Conservation (phyloP, 352 stramenopile species). For the Globisporangium cylindrosporum region DNA sequence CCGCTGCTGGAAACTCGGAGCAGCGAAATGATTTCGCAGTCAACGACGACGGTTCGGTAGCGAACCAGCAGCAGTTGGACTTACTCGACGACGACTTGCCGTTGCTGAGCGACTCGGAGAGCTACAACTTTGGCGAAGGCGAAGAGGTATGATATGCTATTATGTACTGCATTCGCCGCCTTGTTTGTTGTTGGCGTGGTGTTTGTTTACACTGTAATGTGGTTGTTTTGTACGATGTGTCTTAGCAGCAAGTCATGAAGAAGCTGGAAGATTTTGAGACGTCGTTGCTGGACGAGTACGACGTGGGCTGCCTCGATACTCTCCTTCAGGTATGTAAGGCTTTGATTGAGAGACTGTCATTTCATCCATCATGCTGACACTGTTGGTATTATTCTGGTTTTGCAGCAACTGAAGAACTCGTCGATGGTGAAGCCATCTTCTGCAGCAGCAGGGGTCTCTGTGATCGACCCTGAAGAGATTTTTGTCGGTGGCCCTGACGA, state of each 20-base stretch:
- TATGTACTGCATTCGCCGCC: not conserved
- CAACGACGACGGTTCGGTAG: not conserved
- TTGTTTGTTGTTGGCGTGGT: not conserved
- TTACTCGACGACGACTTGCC: conserved; percentile 78
- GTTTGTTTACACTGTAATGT: conserved; percentile 22
- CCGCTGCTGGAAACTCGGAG: not conserved
- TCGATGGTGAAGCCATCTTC: conserved; percentile 34
- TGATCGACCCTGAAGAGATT: conserved; percentile 62
- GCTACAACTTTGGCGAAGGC: conserved; percentile 69
- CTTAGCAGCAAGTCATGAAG: conserved; percentile 84
- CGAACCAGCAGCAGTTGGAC: conserved; percentile 32
- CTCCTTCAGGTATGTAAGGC: conserved; percentile 20
- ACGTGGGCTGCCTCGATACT: conserved; percentile 81
- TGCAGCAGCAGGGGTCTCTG: conserved; percentile 22
- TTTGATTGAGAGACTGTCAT: not conserved
- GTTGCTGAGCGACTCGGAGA: conserved; percentile 61
- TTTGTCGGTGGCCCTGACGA: conserved; percentile 44
- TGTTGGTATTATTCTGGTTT: not conserved
- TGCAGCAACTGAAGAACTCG: conserved; percentile 70
- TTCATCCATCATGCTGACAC: not conserved
- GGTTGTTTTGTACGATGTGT: conserved; percentile 16
- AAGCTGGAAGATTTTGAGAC: conserved; percentile 87
- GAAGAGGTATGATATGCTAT: conserved; percentile 57
- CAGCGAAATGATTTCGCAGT: not conserved
- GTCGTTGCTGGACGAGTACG: conserved; percentile 85